Percentiles rank a stretch among this genome's conserved stretches.
Evolutionary conservation across 2,329 filamentous ascomycete species (phyloP).

Genomic region (Incumbomyces delicatus): DNA sequence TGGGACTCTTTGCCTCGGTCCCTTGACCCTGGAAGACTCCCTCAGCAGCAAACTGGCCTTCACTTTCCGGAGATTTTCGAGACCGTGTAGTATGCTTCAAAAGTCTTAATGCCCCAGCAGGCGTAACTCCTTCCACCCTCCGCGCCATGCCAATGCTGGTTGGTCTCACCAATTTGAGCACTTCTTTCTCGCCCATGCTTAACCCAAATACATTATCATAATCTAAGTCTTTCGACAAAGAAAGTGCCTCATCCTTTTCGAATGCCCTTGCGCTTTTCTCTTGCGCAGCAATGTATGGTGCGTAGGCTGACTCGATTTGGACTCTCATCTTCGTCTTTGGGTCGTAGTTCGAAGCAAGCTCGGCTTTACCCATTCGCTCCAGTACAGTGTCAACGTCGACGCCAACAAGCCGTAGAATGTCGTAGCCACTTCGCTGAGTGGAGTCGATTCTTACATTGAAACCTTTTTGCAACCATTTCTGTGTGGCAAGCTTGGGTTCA

Average conservation of each 20-base stretch:
- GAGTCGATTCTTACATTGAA: conserved; percentile 60
- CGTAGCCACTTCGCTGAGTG: conserved; percentile 60
- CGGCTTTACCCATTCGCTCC: conserved; percentile 1
- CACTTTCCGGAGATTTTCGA: neutral
- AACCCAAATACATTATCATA: conserved; percentile 66
- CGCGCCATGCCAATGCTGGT: conserved; percentile 83
- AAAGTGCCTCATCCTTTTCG: conserved; percentile 64
- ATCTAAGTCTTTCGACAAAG: conserved; percentile 63
- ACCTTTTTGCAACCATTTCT: conserved; percentile 59
- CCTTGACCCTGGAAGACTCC: conserved; percentile 6
- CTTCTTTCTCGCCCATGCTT: conserved; percentile 66
- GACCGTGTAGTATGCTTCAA: conserved; percentile 32
- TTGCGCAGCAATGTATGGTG: conserved; percentile 73
- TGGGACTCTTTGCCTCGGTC: conserved; percentile 6
- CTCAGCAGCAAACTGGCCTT: neutral
- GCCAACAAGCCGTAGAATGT: conserved; percentile 62
- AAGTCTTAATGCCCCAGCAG: conserved; percentile 34
- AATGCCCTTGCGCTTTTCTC: conserved; percentile 56
- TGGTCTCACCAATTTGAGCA: conserved; percentile 60
- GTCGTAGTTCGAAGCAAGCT: conserved; percentile 37
- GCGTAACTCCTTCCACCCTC: conserved; percentile 65
- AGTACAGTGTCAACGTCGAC: conserved; percentile 40
- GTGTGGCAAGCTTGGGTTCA: conserved; percentile 47
- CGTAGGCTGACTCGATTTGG: conserved; percentile 73
- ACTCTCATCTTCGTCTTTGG: conserved; percentile 58